Conservation (phyloP, 257 asterid species). For the Gentiana dahurica region DNA sequence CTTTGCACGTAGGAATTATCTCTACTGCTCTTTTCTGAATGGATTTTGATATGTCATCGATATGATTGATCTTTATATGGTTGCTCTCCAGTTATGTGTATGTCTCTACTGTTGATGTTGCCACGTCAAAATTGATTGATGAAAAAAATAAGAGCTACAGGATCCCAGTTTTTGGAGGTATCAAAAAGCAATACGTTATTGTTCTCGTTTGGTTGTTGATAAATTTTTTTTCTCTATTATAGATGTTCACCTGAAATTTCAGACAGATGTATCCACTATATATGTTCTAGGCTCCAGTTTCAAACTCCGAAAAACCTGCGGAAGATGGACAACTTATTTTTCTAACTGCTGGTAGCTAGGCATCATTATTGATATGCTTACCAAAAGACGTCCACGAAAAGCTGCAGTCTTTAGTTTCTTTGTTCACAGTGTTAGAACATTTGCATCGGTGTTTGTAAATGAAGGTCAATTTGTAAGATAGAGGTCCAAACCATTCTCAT, state of each 20-base stretch:
- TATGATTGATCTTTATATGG: constrained; percentile 1
- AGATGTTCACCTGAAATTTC: background rate
- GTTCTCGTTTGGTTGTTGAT: background rate
- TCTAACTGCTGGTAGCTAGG: constrained; percentile 68
- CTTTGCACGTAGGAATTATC: too few relatives aligned
- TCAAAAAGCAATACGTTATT: background rate
- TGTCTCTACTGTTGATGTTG: constrained; percentile 78
- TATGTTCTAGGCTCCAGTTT: constrained; percentile 77
- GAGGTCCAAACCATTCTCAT: too few relatives aligned
- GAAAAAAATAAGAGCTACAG: constrained; percentile 47
- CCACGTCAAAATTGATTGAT: constrained; percentile 64
- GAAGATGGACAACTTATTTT: constrained; percentile 86
- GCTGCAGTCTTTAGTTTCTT: too few relatives aligned
- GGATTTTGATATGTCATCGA: background rate
- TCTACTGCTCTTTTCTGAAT: too few relatives aligned
- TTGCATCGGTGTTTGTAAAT: too few relatives aligned
- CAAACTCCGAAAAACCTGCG: constrained; percentile 95
- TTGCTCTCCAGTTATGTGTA: constrained; percentile 61
- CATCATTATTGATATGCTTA: constrained; percentile 5
- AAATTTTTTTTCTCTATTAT: background rate
- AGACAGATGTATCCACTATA: background rate
- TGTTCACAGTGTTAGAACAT: too few relatives aligned
- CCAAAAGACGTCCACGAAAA: too few relatives aligned
- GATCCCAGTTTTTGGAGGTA: constrained; percentile 89
- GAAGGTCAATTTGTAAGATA: too few relatives aligned